Conservation (phyloP, 306 rosid species). For the Lagenaria siceraria region DNA sequence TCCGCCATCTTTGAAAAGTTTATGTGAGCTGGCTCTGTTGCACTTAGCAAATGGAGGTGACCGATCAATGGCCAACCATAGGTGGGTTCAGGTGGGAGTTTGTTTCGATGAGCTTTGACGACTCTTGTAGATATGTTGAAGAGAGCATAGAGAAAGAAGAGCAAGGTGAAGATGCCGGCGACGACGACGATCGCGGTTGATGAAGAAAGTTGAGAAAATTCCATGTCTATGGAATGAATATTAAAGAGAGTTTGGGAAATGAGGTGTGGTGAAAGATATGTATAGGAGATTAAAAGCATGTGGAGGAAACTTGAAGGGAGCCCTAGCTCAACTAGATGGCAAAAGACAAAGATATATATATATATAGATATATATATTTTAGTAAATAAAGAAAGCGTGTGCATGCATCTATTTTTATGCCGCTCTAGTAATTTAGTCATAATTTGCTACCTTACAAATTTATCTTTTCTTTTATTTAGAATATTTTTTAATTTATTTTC, state of each 20-base stretch:
- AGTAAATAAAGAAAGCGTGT: too few species aligned
- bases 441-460: too few species aligned
- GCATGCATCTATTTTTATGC: too few species aligned
- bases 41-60: constrained; percentile 11
- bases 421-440: too few species aligned
- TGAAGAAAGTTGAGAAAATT: not conserved
- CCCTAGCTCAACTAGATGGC: too few species aligned
- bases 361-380: too few species aligned
- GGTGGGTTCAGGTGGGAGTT: constrained; percentile 9
- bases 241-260: not conserved
- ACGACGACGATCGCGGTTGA: too few species aligned
- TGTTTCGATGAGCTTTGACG: not conserved
- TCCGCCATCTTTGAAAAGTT: constrained; percentile 15
- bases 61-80: constrained; percentile 16
- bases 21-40: constrained; percentile 5
- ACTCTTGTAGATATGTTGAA: not conserved
- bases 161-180: not conserved
- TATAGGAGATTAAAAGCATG: too few species aligned
- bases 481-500: too few species aligned
- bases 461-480: too few species aligned
- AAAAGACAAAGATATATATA: too few species aligned
- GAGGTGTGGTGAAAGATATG: not conserved
- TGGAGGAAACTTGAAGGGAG: too few species aligned
- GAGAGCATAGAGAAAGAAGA: not conserved
- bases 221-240: not conserved